Evolutionary conservation across 331 rosid genomes (phyloP).

Genomic region (Rhamnella rubrinervis): DNA sequence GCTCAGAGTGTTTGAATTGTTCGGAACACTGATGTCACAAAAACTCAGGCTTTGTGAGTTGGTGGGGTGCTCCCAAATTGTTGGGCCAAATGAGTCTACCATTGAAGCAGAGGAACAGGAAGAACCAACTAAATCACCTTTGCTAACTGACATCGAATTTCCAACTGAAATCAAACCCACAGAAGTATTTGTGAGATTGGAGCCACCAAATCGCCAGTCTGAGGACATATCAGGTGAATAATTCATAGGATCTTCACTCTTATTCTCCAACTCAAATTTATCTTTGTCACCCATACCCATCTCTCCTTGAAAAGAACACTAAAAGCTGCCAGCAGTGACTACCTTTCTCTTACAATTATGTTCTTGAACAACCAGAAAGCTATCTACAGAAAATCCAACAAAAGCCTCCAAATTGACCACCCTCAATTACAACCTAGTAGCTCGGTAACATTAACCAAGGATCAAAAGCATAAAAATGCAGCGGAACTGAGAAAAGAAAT

Average conservation of each 20-base stretch:
- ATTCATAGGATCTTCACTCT: conserved; percentile 58
- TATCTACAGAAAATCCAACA: conserved; percentile 22
- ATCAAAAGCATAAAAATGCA: conserved; percentile 3
- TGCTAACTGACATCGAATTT: conserved; percentile 45
- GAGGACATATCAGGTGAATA: conserved; percentile 52
- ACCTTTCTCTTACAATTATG: conserved; percentile 5
- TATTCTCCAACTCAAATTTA: conserved; percentile 55
- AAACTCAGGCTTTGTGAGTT: conserved; percentile 68
- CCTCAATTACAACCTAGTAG: conserved; percentile 3
- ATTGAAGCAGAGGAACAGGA: conserved; percentile 63
- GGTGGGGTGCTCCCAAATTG: conserved; percentile 62
- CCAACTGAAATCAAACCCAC: conserved; percentile 52
- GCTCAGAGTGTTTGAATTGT: conserved; percentile 45
- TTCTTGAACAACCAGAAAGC: conserved; percentile 16
- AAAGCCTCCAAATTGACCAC: conserved; percentile 23
- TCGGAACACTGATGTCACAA: conserved; percentile 49
- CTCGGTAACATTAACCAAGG: conserved; percentile 19
- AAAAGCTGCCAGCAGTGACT: conserved; percentile 34
- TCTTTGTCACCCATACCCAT: conserved; percentile 72
- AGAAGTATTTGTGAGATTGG: conserved; percentile 51
- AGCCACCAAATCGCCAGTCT: conserved; percentile 73
- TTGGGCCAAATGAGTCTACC: conserved; percentile 64
- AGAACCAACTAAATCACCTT: conserved; percentile 61
- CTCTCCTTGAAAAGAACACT: conserved; percentile 32
- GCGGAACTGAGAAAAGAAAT: conserved; percentile 8